A percentile compares a stretch with the other conserved stretches of the same genome.
Conservation (phyloP, 2,329 filamentous ascomycete genomes). For the Cercospora sp. region DNA sequence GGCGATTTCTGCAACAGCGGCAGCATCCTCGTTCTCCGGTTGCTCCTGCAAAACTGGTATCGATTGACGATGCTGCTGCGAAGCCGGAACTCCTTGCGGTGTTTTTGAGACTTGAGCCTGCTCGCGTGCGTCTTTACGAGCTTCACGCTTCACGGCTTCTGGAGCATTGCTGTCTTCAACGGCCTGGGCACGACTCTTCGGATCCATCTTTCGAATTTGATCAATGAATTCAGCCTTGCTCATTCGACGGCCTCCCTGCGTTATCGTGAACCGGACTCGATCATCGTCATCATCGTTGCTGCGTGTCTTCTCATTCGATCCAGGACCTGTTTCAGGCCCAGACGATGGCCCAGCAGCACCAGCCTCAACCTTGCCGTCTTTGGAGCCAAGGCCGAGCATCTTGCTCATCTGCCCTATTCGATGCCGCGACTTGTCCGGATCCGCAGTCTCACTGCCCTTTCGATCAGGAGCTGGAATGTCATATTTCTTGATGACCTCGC, state of each 20-base stretch:
- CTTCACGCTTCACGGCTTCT: conserved; percentile 50
- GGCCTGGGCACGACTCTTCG: conserved; percentile 57
- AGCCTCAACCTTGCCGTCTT: conserved; percentile 32
- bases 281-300: conserved; percentile 60
- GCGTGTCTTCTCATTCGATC: conserved; percentile 17
- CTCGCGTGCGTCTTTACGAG: conserved; percentile 44
- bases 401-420: conserved; percentile 55
- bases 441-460: conserved; percentile 38
- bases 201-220: conserved; percentile 71
- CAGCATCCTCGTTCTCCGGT: conserved; percentile 22
- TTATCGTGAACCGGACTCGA: conserved; percentile 74
- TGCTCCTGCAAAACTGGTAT: conserved; percentile 31
- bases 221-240: conserved; percentile 77
- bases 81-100: not conserved
- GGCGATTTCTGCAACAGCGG: conserved; percentile 29
- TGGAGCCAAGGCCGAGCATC: conserved; percentile 49
- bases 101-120: conserved; percentile 27
- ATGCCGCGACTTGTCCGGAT: conserved; percentile 41
- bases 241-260: conserved; percentile 70
- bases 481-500: conserved; percentile 83
- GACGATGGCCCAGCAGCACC: conserved; percentile 21
- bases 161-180: conserved; percentile 51
- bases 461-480: conserved; percentile 61
- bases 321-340: conserved; percentile 17
- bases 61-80: conserved; percentile 12